Base-by-base conservation (phyloP, 768 basidiomycete genomes). In the Floccularia luteovirens region DNA sequence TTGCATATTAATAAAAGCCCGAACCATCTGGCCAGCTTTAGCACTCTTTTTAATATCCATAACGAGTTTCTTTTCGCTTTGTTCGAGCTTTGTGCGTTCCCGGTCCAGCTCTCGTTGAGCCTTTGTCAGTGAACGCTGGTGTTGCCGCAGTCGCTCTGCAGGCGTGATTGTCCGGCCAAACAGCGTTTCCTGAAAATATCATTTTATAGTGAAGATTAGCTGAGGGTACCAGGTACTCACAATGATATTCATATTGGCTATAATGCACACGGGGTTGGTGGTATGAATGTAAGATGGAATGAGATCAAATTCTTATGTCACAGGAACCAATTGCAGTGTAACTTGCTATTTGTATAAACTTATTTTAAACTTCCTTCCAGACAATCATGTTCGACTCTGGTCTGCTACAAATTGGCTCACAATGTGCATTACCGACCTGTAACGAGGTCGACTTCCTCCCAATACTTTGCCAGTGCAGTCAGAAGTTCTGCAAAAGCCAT, bases 71-170 rank as follows among this genome's bases (percentile, higher is more conserved):
- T 94, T 98, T 72, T 98, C 96, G 55, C 86, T 83, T 58, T 85
- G 82, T 62, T 98, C 96, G 31, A 98, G 81, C 63, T 93, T 98
- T 24, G 73, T 68, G 45, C 90, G 83, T 64, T 99, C 96, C 46
- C 96, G 80, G 62, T 98, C 96, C 38, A 98, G 85, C 64, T 98
- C 96, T 35, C 96, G 83, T 64, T 98, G 93, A 5, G 96, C 96
- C 60, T 98, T 97, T 24, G 90, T 85, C 47, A 98, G 79, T 2
- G 91, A 79, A 24, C 94, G 84, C 60, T 99, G 96, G 60, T 99
- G 93, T 63, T 97, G 90, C 41, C 94, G 83, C 46, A 99, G 75
- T 42, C 92, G 82, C 63, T 99, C 96, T 19, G 94, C 94, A 13
- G 96, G 96, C 13, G 94, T 97, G 21, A 96, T 77, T 1, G 89